Conservation (phyloP, 2,329 filamentous ascomycete species). For the Lasiodiplodia sp. region DNA sequence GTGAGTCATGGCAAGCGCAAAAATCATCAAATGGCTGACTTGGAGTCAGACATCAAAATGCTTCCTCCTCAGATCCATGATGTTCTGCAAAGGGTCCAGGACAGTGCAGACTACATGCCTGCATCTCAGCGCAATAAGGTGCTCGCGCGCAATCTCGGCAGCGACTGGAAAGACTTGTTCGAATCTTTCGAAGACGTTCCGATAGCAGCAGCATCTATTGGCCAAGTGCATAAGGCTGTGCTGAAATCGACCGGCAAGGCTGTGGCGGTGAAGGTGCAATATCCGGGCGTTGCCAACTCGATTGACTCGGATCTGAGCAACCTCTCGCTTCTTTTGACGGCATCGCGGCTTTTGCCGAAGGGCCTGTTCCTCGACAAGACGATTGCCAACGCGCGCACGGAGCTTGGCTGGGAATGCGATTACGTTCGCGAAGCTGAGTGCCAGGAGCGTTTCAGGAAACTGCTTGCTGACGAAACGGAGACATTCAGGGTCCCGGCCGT, state of each 20-base stretch:
- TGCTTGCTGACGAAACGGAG: conserved; percentile 76
- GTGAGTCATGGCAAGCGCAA: conserved; percentile 40
- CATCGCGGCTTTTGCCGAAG: conserved; percentile 86
- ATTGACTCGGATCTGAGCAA: conserved; percentile 98
- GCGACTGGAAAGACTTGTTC: conserved; percentile 85
- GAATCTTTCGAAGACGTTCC: conserved; percentile 86
- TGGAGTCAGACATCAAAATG: conserved; percentile 82
- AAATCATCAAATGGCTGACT: conserved; percentile 18
- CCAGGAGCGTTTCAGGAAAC: conserved; percentile 74
- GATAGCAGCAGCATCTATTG: conserved; percentile 94
- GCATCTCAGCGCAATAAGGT: conserved; percentile 90
- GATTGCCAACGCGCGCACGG: conserved; percentile 90
- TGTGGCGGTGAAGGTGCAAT: conserved; percentile 97
- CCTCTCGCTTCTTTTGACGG: conserved; percentile 85
- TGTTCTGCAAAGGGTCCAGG: conserved; percentile 92
- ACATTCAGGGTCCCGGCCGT: conserved; percentile 83
- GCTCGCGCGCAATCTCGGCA: conserved; percentile 76
- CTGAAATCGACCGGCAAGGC: conserved; percentile 75
- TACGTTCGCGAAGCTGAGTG: conserved; percentile 88
- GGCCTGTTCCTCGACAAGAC: conserved; percentile 96
- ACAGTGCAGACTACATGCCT: conserved; percentile 98
- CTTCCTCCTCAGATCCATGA: conserved; percentile 85
- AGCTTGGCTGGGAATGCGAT: conserved; percentile 97
- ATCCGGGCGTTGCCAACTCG: conserved; percentile 92
- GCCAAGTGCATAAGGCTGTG: conserved; percentile 88